Evolutionary conservation across 768 basidiomycete species (phyloP).

Genomic region (Podaxis sp.): DNA sequence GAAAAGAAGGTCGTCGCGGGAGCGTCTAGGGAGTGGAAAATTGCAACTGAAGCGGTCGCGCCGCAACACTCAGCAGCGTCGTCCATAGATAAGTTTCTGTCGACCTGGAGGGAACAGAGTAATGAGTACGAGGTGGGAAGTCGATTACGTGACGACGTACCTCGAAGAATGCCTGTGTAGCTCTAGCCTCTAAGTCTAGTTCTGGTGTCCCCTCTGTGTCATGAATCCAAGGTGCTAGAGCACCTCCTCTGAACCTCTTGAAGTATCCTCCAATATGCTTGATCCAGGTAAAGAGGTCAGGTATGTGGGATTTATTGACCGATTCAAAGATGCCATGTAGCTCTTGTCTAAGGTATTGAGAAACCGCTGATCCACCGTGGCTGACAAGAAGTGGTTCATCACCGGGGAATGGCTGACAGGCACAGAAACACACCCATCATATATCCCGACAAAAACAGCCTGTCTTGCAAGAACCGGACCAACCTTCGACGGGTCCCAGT

Average conservation of each 20-base stretch:
- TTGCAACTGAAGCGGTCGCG: conserved; percentile 86
- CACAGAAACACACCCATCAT: conserved; percentile 71
- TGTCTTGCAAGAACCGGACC: conserved; percentile 64
- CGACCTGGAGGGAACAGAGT: conserved; percentile 48
- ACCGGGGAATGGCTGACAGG: not conserved
- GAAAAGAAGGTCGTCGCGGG: conserved; percentile 83
- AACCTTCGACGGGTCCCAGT: conserved; percentile 68
- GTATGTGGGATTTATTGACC: conserved; percentile 66
- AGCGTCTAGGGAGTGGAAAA: conserved; percentile 87
- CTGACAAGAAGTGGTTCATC: conserved; percentile 35
- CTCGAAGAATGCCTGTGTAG: conserved; percentile 85
- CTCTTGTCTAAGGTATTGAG: conserved; percentile 82
- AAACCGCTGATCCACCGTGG: conserved; percentile 90
- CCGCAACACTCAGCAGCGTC: conserved; percentile 74
- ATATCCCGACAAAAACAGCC: conserved; percentile 85
- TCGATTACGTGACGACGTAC: conserved; percentile 37
- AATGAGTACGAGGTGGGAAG: not conserved
- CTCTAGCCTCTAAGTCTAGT: conserved; percentile 81
- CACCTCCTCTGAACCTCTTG: conserved; percentile 82
- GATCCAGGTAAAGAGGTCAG: conserved; percentile 74
- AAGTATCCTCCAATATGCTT: conserved; percentile 89
- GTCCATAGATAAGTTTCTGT: conserved; percentile 69
- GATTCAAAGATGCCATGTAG: conserved; percentile 84
- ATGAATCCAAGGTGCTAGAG: conserved; percentile 65
- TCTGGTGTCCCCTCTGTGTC: conserved; percentile 28